Evolutionary conservation across 2,329 filamentous ascomycete species (phyloP).

Genomic region (Ceratocystis huliohia): DNA sequence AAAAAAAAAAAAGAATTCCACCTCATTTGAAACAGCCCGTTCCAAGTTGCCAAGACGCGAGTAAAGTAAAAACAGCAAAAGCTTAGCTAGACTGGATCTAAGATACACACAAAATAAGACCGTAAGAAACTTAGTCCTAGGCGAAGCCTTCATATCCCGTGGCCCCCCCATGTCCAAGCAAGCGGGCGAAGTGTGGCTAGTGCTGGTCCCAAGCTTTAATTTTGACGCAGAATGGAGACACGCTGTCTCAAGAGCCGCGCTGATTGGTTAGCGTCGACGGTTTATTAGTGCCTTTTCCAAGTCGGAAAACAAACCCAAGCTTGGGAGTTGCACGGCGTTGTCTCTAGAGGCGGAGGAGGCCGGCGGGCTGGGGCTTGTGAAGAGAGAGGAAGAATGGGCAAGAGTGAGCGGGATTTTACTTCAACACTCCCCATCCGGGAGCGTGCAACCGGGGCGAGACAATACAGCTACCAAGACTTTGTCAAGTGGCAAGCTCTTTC

Average conservation of each 20-base stretch:
- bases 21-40: not conserved
- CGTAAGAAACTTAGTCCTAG: too few species aligned
- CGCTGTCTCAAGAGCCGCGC: not conserved
- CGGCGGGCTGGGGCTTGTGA: not conserved
- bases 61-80: not conserved
- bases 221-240: not conserved
- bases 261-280: not conserved
- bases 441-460: too few species aligned
- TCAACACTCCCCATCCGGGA: too few species aligned
- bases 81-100: slow-evolving; percentile 1
- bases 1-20: not conserved
- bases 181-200: not conserved
- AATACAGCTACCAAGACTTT: too few species aligned
- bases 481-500: too few species aligned
- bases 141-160: too few species aligned
- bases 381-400: not conserved
- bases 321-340: not conserved
- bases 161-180: not conserved
- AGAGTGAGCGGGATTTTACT: not conserved
- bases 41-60: not conserved
- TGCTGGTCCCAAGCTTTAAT: not conserved
- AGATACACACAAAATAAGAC: not conserved
- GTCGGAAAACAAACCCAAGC: not conserved
- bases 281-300: not conserved
- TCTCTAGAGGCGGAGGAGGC: not conserved